phyloP scores from a whole-genome alignment of 441 rosid species.

The Theobroma grandiflorum region DNA sequence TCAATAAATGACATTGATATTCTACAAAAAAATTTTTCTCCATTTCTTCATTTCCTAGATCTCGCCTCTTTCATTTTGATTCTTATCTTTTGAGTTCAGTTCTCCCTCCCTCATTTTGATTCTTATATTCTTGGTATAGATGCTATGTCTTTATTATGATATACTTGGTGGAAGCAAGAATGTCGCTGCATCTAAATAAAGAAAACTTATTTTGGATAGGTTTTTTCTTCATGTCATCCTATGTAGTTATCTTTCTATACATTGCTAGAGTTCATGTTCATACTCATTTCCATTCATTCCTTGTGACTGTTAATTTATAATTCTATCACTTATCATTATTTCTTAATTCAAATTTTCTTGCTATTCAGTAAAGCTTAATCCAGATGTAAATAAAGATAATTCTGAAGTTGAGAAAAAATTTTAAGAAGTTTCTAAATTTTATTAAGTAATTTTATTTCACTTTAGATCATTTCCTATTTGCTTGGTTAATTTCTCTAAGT shows the following conservation, averaged over 20 bases:
- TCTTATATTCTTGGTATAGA: constrained; percentile 60
- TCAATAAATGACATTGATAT: too few relatives aligned
- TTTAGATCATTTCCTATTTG: not conserved
- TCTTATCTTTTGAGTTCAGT: not conserved
- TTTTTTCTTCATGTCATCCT: too few relatives aligned
- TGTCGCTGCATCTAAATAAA: constrained; percentile 78
- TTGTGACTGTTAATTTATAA: too few relatives aligned
- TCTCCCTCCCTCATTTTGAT: not conserved
- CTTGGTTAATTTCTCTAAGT: not conserved
- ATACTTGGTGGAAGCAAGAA: constrained; percentile 84
- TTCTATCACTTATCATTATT: too few relatives aligned
- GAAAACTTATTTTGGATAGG: constrained; percentile 93
- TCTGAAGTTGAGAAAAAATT: constrained; percentile 98
- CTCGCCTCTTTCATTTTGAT: not conserved
- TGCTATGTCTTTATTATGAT: constrained; percentile 69
- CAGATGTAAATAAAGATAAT: constrained; percentile 94
- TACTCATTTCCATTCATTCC: too few relatives aligned
- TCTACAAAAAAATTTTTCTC: too few relatives aligned
- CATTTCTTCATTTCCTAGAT: too few relatives aligned
- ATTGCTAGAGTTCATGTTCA: too few relatives aligned
- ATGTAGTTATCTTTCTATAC: too few relatives aligned
- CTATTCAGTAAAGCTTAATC: constrained; percentile 71
- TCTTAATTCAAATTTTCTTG: constrained; percentile 9
- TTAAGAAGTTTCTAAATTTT: constrained; percentile 95
- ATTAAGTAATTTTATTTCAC: constrained; percentile 62